Conservation (phyloP, 2,329 filamentous ascomycete species). For the Sporothrix variecibatus region DNA sequence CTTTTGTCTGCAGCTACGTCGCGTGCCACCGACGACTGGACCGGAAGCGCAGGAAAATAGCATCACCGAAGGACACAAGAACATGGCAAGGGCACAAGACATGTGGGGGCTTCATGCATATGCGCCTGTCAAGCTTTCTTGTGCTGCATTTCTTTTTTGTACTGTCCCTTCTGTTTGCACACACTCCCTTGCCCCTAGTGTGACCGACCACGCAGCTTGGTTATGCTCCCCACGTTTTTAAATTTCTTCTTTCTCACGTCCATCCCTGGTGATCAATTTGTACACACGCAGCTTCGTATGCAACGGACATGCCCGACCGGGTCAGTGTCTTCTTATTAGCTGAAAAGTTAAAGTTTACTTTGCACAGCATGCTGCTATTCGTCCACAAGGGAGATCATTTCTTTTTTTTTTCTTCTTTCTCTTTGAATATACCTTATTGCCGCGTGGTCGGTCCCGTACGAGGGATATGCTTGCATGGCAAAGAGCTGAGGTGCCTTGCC, state of each 20-base stretch:
- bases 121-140: background rate
- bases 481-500: background rate
- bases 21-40: constrained; percentile 9
- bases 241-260: background rate
- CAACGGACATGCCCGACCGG: constrained; percentile 8
- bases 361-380: background rate
- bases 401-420: too few relatives aligned
- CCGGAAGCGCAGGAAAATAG: background rate
- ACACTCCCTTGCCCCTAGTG: background rate
- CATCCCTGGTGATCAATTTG: background rate
- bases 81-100: too few relatives aligned
- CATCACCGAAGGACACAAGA: too few relatives aligned
- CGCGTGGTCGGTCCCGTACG: background rate
- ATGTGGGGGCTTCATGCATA: background rate
- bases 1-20: background rate
- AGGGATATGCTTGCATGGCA: background rate
- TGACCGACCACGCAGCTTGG: constrained; percentile 12
- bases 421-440: background rate
- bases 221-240: constrained; percentile 17
- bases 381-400: background rate
- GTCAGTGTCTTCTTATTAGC: background rate
- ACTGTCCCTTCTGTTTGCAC: background rate
- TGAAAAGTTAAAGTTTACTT: background rate
- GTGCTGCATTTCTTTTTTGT: too few relatives aligned
- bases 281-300: background rate